Evolutionary conservation across 306 rosid species (phyloP).

Genomic region (Dryas drummondii): DNA sequence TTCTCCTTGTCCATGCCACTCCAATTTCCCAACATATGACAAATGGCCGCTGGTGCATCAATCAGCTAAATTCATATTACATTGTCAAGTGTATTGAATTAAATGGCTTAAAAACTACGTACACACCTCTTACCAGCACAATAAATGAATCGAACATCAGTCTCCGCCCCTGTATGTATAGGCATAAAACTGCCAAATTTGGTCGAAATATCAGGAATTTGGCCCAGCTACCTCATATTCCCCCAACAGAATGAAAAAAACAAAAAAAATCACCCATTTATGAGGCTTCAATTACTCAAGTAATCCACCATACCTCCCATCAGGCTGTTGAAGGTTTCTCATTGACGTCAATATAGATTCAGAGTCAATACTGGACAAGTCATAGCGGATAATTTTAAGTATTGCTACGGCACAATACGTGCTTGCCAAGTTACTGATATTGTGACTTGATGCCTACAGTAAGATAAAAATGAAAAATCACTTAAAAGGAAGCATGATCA

Average conservation of each 20-base stretch:
- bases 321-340: constrained; percentile 93
- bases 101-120: constrained; percentile 7
- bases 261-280: neutral
- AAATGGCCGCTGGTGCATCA: constrained; percentile 70
- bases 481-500: neutral
- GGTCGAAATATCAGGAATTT: constrained; percentile 11
- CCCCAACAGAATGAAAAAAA: neutral
- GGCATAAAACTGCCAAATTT: constrained; percentile 75
- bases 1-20: constrained; percentile 94
- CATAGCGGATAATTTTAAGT: constrained; percentile 72
- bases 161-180: constrained; percentile 77
- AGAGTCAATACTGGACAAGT: constrained; percentile 55
- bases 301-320: constrained; percentile 71
- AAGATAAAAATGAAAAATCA: neutral
- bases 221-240: constrained; percentile 10
- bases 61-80: constrained; percentile 26
- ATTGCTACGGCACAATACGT: constrained; percentile 82
- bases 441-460: constrained; percentile 51
- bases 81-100: constrained; percentile 18
- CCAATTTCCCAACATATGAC: constrained; percentile 83
- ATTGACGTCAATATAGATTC: constrained; percentile 55
- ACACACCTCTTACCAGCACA: constrained; percentile 73
- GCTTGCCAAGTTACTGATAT: constrained; percentile 86
- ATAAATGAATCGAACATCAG: constrained; percentile 82
- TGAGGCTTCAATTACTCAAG: neutral